phyloP scores from a whole-genome alignment of 1,284 basidiomycete genomes.

The Cerioporus squamosus region DNA sequence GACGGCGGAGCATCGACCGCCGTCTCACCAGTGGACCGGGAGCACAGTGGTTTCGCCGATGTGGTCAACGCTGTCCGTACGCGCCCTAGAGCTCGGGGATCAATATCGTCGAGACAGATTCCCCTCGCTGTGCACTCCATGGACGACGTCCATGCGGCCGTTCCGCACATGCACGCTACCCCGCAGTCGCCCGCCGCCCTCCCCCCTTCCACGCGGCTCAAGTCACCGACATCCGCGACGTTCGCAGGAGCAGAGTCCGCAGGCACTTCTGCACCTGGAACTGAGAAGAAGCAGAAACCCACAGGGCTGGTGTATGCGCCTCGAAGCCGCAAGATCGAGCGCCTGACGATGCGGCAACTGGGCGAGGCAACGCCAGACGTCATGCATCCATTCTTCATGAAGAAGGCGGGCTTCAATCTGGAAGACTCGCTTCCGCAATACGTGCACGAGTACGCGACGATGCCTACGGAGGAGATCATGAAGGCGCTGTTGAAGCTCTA shows the following conservation, averaged over 20 bases:
- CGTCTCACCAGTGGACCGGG: neutral
- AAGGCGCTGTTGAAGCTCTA: slow-evolving; percentile 81
- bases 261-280: slow-evolving; percentile 2
- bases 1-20: slow-evolving; percentile 9
- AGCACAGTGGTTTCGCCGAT: slow-evolving; percentile 2
- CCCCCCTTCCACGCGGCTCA: slow-evolving; percentile 6
- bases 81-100: slow-evolving; percentile 15
- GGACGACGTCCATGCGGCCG: slow-evolving; percentile 7
- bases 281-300: slow-evolving; percentile 28
- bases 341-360: slow-evolving; percentile 79
- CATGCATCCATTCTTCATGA: slow-evolving; percentile 86
- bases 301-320: slow-evolving; percentile 53
- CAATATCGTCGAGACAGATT: slow-evolving; percentile 16
- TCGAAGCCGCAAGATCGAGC: slow-evolving; percentile 65
- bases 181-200: slow-evolving; percentile 11
- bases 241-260: slow-evolving; percentile 4
- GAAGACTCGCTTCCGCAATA: slow-evolving; percentile 84
- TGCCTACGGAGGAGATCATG: slow-evolving; percentile 86
- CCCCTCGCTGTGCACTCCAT: slow-evolving; percentile 13
- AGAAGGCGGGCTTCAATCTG: slow-evolving; percentile 80
- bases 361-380: slow-evolving; percentile 89
- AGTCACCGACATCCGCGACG: slow-evolving; percentile 5
- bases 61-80: slow-evolving; percentile 2
- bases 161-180: slow-evolving; percentile 3
- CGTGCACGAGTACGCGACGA: slow-evolving; percentile 85